Conservation (phyloP, 2,329 filamentous ascomycete species). For the Akanthomyces uredinophilus region DNA sequence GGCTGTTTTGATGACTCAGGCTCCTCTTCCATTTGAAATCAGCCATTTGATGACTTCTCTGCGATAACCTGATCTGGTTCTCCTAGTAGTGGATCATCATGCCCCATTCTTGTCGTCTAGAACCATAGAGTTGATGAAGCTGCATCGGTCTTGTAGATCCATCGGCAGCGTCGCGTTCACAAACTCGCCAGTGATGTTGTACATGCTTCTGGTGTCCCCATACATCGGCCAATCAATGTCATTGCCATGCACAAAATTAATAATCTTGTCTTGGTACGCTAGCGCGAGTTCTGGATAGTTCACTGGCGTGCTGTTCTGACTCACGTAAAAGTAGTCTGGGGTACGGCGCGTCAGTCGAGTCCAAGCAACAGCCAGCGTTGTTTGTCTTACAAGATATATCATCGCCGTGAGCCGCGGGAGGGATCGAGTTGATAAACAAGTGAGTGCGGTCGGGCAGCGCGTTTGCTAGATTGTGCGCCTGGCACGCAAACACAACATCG, state of each 20-base stretch:
- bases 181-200: constrained; percentile 16
- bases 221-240: constrained; percentile 16
- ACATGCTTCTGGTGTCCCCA: constrained; percentile 9
- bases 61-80: not conserved
- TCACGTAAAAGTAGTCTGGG: constrained; percentile 16
- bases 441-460: constrained; percentile 9
- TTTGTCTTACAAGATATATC: constrained; percentile 17
- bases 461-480: constrained; percentile 18
- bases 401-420: constrained; percentile 16
- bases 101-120: constrained; percentile 16
- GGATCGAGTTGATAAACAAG: constrained; percentile 17
- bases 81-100: not conserved
- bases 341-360: not conserved
- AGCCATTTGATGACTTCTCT: not conserved
- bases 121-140: constrained; percentile 12
- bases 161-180: not conserved
- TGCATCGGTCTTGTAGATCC: constrained; percentile 15
- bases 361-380: not conserved
- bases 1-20: not conserved
- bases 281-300: constrained; percentile 12
- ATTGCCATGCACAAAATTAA: constrained; percentile 17
- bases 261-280: constrained; percentile 16
- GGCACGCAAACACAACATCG: constrained; percentile 21
- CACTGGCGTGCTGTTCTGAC: constrained; percentile 14
- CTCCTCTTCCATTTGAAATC: not conserved